Conservation (phyloP, 2,329 filamentous ascomycete genomes). For the Dendryphion nanum region DNA sequence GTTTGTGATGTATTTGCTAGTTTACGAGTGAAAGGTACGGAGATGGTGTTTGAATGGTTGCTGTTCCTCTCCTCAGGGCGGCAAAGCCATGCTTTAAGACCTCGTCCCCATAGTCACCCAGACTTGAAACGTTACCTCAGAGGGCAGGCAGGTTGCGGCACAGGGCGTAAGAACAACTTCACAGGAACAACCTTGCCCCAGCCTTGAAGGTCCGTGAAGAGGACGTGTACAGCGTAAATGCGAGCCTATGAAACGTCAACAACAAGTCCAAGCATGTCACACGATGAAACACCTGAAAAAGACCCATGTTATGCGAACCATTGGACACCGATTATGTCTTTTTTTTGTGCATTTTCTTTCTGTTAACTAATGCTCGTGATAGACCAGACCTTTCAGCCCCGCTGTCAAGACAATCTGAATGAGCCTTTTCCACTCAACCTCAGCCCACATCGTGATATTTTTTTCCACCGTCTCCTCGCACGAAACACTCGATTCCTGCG, state of each 20-base stretch:
- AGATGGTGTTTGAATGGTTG: too few species aligned
- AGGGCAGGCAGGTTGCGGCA: too few species aligned
- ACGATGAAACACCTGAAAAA: conserved; percentile 27
- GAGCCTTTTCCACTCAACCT: conserved; percentile 15
- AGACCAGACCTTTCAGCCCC: conserved; percentile 26
- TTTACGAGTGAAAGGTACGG: too few species aligned
- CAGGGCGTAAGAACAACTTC: too few species aligned
- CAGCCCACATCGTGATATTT: conserved; percentile 6
- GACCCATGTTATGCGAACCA: conserved; percentile 10
- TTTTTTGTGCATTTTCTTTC: conserved; percentile 29
- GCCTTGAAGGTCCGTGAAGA: too few species aligned
- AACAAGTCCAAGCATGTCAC: conserved; percentile 6
- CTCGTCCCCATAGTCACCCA: too few species aligned
- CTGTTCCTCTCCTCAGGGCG: too few species aligned
- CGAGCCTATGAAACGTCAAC: conserved; percentile 14
- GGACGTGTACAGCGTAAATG: too few species aligned
- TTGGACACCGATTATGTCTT: conserved; percentile 20
- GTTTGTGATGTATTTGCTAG: too few species aligned
- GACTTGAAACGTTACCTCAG: too few species aligned
- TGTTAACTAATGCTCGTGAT: conserved; percentile 36
- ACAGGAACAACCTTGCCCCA: too few species aligned
- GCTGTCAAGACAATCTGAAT: conserved; percentile 34
- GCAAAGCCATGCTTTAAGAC: too few species aligned
- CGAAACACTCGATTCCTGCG: conserved; percentile 12
- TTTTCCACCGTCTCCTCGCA: conserved; percentile 13